Evolutionary conservation across 495 filamentous ascomycete species (phyloP), one percentile per base, ranked within the genome.

Genomic region (Lasiosphaeris hirsuta): DNA sequence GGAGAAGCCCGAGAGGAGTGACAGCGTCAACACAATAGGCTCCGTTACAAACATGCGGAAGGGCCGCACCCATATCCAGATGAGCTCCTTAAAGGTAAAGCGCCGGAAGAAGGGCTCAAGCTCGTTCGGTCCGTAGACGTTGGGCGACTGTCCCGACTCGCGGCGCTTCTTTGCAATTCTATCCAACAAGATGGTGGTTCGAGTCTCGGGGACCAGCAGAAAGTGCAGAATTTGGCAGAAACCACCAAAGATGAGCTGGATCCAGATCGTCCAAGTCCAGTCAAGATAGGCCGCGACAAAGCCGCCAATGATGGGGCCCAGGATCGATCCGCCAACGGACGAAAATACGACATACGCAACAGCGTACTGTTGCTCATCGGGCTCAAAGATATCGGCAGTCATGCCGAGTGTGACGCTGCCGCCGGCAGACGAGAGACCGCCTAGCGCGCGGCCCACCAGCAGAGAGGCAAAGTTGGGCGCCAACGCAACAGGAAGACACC

Each of bases 201-300:
- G 78, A 0, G 86, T 91, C 63, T 91, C 88, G 0, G 83, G 82
- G 8, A 89, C 86, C 3, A 85, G 75, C 53, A 90, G 69, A 50
- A 87, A 76, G 57, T 92, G 87, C 17, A 87, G 63, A 0, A 86
- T 10, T 63, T 90, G 84, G 19, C 87, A 84, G 45, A 75, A 70
- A 0, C 74, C 84, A 34, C 89, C 88, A 45, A 92, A 81, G 49
- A 91, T 88, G 51, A 92, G 78, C 66, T 91, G 87, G 57, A 92
- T 82, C 88, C 87, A 92, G 66, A 90, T 88, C 45, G 77, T 81
- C 90, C 90, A 94, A 15, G 75, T 75, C 90, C 87, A 92, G n/a
- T 68, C 58, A 10, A 88, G 73, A 62, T 80, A 82, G 13, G 78
- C 71, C 55, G 88, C 81, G 58, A 89, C 80, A 65, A 92, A 87